A percentile compares a stretch with the other conserved stretches of the same genome.
These are phyloP conservation scores for Prunus dulcis DNA, from an alignment of 306 rosid species.

Conservation along the genomic window DNA sequence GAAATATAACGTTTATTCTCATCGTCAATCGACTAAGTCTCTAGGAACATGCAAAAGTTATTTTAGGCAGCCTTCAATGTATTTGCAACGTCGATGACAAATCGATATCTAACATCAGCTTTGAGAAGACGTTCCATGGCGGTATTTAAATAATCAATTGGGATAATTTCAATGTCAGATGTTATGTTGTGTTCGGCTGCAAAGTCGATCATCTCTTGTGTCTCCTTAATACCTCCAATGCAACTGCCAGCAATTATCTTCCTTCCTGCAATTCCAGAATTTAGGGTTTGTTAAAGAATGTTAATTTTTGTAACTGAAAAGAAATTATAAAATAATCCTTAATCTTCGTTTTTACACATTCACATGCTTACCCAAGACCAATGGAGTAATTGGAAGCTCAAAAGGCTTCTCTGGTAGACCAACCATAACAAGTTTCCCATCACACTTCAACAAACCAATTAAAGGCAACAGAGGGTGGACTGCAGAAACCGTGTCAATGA, in stretches of 20 bases:
- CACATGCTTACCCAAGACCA: constrained; percentile 26
- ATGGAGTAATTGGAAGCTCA: constrained; percentile 27
- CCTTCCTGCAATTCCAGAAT: neutral
- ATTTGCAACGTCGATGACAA: constrained; percentile 22
- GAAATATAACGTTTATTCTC: too few species aligned
- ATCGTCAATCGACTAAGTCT: too few species aligned
- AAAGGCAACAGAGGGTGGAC: constrained; percentile 26
- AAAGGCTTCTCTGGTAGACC: constrained; percentile 24
- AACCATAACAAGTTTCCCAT: constrained; percentile 37
- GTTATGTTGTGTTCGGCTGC: too few species aligned
- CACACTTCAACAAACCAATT: constrained; percentile 6
- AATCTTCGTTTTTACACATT: too few species aligned
- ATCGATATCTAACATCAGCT: constrained; percentile 8
- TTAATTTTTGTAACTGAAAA: too few species aligned
- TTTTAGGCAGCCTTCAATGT: neutral
- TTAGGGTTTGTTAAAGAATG: too few species aligned
- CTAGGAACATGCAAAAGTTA: too few species aligned
- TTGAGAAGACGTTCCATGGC: constrained; percentile 15
- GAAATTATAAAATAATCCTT: too few species aligned
- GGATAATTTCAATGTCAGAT: too few species aligned
- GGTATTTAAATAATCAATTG: neutral
- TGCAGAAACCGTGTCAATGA: too few species aligned
- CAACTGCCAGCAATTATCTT: constrained; percentile 2
- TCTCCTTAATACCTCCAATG: constrained; percentile 10
- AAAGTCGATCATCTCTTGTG: too few species aligned